phyloP scores from a whole-genome alignment of 768 basidiomycete genomes.

The Steccherinum ochraceum region DNA sequence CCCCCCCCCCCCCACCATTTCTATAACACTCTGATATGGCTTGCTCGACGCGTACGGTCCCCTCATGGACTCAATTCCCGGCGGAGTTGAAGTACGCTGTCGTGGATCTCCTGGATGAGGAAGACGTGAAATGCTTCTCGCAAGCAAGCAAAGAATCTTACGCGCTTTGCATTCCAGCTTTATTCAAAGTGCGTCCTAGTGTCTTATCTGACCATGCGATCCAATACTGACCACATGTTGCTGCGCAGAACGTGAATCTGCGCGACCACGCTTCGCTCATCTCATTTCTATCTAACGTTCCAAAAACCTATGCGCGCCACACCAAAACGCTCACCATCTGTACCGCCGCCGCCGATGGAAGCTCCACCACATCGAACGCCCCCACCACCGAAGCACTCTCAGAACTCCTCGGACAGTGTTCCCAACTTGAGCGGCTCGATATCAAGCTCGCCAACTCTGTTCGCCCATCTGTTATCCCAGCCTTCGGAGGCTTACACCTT shows the following conservation, averaged over 20 bases:
- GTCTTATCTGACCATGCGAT: no score
- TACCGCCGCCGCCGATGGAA: constrained; percentile 28
- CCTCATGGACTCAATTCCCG: constrained; percentile 55
- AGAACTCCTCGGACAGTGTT: constrained; percentile 41
- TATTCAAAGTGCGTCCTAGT: constrained; percentile 51
- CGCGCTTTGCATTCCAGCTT: constrained; percentile 46
- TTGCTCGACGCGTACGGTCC: no score
- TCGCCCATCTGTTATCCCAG: constrained; percentile 41
- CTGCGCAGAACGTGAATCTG: constrained; percentile 42
- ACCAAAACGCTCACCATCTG: constrained; percentile 40
- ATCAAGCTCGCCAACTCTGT: constrained; percentile 44
- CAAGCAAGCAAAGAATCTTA: constrained; percentile 44
- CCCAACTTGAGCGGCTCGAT: constrained; percentile 42
- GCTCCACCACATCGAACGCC: constrained; percentile 10
- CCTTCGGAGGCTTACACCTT: constrained; percentile 37
- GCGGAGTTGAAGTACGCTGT: constrained; percentile 59
- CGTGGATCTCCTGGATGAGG: constrained; percentile 38
- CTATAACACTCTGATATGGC: no score
- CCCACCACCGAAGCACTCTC: constrained; percentile 40
- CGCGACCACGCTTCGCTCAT: constrained; percentile 35
- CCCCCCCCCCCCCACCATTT: no score
- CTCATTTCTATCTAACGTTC: constrained; percentile 53
- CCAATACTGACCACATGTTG: neutral
- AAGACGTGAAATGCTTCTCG: constrained; percentile 42
- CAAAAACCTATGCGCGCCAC: constrained; percentile 42